phyloP scores from a whole-genome alignment of 148 eudicot species.

The Heliosperma pusillum region DNA sequence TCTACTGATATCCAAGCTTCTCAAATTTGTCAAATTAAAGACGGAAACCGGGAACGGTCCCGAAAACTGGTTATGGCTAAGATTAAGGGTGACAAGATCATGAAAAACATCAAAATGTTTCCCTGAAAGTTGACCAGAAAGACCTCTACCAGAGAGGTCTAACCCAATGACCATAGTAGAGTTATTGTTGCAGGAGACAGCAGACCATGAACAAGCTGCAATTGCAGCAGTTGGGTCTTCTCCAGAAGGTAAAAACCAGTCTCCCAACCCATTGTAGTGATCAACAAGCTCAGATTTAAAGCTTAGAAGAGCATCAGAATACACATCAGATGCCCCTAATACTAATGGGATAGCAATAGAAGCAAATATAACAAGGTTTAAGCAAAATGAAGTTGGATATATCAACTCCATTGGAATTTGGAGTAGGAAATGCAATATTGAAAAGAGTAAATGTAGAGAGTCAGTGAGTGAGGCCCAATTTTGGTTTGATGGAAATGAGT shows the following conservation, averaged over 20 bases:
- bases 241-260: slow-evolving; percentile 53
- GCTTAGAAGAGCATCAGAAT: slow-evolving; percentile 59
- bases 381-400: slow-evolving; percentile 21
- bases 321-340: slow-evolving; percentile 45
- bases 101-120: slow-evolving; percentile 43
- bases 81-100: slow-evolving; percentile 62
- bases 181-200: slow-evolving; percentile 65
- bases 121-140: slow-evolving; percentile 63
- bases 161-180: slow-evolving; percentile 51
- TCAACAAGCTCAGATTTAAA: slow-evolving; percentile 68
- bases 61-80: slow-evolving; percentile 74
- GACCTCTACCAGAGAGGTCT: slow-evolving; percentile 69
- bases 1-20: slow-evolving; percentile 70
- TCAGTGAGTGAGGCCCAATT: slow-evolving; percentile 8
- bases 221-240: slow-evolving; percentile 46
- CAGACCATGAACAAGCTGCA: slow-evolving; percentile 81
- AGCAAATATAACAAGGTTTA: slow-evolving; percentile 30
- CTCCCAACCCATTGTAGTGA: slow-evolving; percentile 48
- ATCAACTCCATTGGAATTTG: slow-evolving; percentile 60
- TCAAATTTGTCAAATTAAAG: slow-evolving; percentile 58
- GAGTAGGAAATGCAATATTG: slow-evolving; percentile 12
- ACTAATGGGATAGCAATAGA: slow-evolving; percentile 24
- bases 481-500: slow-evolving; percentile 7
- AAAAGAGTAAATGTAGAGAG: slow-evolving; percentile 21
- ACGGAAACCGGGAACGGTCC: slow-evolving; percentile 54